Evolutionary conservation across 2,329 filamentous ascomycete species (phyloP).

Genomic region (Ceratocystis papillata): DNA sequence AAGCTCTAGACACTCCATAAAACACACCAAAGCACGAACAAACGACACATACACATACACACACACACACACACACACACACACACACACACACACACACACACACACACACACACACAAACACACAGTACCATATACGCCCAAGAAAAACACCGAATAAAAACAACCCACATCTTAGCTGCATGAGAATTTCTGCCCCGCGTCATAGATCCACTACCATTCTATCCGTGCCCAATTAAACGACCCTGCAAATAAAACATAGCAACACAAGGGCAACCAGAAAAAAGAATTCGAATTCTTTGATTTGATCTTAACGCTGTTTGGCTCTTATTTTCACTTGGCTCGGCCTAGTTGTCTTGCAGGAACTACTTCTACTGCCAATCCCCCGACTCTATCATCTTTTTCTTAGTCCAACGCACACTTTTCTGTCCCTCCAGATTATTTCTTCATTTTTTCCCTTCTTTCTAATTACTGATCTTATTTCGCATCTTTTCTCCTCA

Average conservation of each 20-base stretch:
- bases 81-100: background rate
- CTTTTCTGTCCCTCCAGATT: background rate
- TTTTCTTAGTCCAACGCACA: background rate
- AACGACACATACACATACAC: background rate
- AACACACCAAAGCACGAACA: background rate
- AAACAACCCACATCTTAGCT: background rate
- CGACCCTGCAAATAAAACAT: background rate
- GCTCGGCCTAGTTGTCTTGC: background rate
- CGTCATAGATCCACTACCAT: slow-evolving; percentile 7
- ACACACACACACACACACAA: background rate
- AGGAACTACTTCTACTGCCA: slow-evolving; percentile 13
- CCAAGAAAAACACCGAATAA: background rate
- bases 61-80: background rate
- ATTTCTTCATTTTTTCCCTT: background rate
- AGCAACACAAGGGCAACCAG: background rate
- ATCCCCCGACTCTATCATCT: background rate
- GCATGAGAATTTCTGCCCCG: slow-evolving; percentile 15
- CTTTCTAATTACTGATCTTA: slow-evolving; percentile 9
- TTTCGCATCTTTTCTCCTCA: background rate
- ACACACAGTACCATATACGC: background rate
- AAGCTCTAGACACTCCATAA: background rate
- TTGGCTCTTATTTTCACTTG: background rate
- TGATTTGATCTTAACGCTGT: background rate
- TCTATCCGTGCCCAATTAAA: slow-evolving; percentile 12
- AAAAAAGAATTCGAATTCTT: slow-evolving; percentile 1